Conservation (phyloP, 1,284 basidiomycete genomes). For the Heterobasidion occidentale region DNA sequence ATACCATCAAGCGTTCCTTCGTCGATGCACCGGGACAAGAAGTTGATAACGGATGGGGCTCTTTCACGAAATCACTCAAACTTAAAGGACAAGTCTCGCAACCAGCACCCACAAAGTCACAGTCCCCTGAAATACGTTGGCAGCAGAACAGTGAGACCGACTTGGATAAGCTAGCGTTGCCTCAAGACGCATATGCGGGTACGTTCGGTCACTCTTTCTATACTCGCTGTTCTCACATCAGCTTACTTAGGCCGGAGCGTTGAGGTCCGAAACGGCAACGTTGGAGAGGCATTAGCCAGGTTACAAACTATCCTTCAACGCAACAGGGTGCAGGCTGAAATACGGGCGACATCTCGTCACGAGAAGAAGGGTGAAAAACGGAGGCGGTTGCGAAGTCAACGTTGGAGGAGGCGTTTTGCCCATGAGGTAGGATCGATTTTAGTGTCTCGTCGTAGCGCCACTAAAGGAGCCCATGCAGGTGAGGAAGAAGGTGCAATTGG, state of each 20-base stretch:
- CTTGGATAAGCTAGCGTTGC: constrained; percentile 3
- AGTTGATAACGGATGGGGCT: too few relatives aligned
- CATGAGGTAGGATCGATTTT: constrained; percentile 41
- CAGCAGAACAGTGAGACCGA: background rate
- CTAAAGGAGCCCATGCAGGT: constrained; percentile 36
- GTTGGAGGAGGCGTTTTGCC: constrained; percentile 63
- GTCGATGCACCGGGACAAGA: too few relatives aligned
- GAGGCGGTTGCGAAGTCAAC: constrained; percentile 51
- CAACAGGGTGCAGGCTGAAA: constrained; percentile 50
- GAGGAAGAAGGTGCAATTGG: constrained; percentile 45
- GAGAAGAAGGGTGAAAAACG: constrained; percentile 68
- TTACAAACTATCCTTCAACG: constrained; percentile 44
- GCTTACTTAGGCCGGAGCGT: constrained; percentile 40
- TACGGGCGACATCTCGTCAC: constrained; percentile 48
- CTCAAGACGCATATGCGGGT: constrained; percentile 32
- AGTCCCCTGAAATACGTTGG: background rate
- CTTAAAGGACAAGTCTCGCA: background rate
- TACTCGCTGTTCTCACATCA: constrained; percentile 5
- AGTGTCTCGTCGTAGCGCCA: constrained; percentile 9
- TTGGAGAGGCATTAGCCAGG: constrained; percentile 34
- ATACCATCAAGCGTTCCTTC: too few relatives aligned
- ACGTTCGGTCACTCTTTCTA: constrained; percentile 2
- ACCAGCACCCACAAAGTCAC: background rate
- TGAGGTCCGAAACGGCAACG: constrained; percentile 28
- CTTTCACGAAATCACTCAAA: too few relatives aligned